A percentile compares a stretch with the other conserved stretches of the same genome.
These are phyloP conservation scores for Podaxis mareebaensis DNA, from an alignment of 768 basidiomycete species.

Conservation along the genomic window DNA sequence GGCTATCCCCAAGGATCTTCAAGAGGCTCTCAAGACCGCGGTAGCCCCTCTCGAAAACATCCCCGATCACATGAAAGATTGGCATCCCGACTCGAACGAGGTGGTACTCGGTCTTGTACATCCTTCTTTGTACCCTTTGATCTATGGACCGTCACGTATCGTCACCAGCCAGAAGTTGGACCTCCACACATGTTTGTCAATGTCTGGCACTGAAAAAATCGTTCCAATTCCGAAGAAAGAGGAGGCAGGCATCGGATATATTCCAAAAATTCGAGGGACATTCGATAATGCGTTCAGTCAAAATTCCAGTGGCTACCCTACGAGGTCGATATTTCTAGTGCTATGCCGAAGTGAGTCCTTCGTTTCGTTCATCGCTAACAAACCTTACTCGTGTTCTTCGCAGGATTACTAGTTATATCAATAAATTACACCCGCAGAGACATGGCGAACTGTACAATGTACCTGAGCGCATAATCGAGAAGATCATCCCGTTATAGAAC, in stretches of 20 bases:
- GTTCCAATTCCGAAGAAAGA: background rate
- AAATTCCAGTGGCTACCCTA: constrained; percentile 20
- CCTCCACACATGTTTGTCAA: constrained; percentile 19
- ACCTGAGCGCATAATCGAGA: constrained; percentile 27
- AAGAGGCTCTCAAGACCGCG: constrained; percentile 19
- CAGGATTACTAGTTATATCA: constrained; percentile 38
- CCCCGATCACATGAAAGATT: constrained; percentile 35
- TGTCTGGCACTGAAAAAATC: constrained; percentile 20
- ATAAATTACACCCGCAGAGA: constrained; percentile 36
- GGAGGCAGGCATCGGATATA: background rate
- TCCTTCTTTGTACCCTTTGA: constrained; percentile 39
- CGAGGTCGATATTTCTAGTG: constrained; percentile 18
- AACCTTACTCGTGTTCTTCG: too few species aligned
- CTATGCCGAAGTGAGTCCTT: constrained; percentile 19
- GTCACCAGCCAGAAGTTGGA: constrained; percentile 5
- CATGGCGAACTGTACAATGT: constrained; percentile 25
- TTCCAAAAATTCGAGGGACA: background rate
- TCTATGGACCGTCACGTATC: constrained; percentile 30
- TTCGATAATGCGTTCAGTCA: constrained; percentile 3
- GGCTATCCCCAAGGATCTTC: constrained; percentile 16
- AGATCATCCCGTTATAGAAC: constrained; percentile 33
- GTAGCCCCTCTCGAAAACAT: constrained; percentile 33
- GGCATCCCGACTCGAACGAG: constrained; percentile 41
- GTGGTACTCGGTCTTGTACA: constrained; percentile 46
- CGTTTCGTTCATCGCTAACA: too few species aligned